Base-by-base conservation (phyloP, 257 asterid species). In the Fraxinus quadrangulata region DNA sequence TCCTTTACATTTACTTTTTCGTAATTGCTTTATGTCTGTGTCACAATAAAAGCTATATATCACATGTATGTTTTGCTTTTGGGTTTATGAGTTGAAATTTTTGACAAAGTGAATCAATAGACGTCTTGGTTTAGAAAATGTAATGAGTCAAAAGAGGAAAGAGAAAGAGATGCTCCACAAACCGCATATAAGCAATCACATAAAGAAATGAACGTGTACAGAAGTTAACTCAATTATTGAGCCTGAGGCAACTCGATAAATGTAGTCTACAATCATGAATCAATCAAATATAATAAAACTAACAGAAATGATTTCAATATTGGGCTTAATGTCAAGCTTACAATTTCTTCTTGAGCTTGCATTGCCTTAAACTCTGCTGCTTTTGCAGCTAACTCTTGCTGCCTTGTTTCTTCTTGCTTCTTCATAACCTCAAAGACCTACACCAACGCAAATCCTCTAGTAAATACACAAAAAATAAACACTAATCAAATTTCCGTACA, bases 321-420 rank as follows among this genome's bases (percentile, higher is more conserved):
- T 59, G 71, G n/a, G 36, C 71, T n/a, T 2, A 31, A 56, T 19
- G 39, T 11, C 63, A 81, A 77, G 81, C 96, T 87, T 86, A 95
- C 99, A 63, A 80, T 74, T 82, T 95, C 97, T 51, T 90, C 88
- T 80, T 95, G 97, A 42, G 96, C 90, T 87, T 88, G 94, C 84
- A 85, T n/a, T 76, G 92, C 90, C 86, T 91, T 93, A 81, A 89
- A 90, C 84, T 93, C 98, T 16, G 86, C 88, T 47, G 82, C 65
- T 83, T 84, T 91, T 6, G 91, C 80, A 30, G 88, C 61, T 61
- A 82, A 82, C 78, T 93, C 97, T 42, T 84, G 83, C 81, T 84
- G 96, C 81, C 76, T 90, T 0, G 94, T 90, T 47, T 95, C 96
- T 83, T 92, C 98, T 84, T 83, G 90, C 90, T 93, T 91, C 56